A percentile compares a stretch with the other conserved stretches of the same genome.
Evolutionary conservation across 2,329 filamentous ascomycete genomes (phyloP).

Genomic region (Pestalotiopsis sp.): DNA sequence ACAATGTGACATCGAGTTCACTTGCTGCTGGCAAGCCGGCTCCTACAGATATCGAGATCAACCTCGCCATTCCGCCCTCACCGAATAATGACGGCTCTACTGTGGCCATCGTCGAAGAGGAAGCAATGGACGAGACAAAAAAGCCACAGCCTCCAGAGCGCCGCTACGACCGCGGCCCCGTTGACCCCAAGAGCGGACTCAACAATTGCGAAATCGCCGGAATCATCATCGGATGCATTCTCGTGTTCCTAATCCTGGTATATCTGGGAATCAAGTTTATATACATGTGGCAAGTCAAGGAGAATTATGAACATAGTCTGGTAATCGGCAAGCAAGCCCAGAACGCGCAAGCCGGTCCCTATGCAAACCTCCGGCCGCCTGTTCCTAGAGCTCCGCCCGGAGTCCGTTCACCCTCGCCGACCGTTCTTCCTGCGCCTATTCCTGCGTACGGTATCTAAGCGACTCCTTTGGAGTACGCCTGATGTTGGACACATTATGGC

Average conservation of each 20-base stretch:
- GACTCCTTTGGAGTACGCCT: no score
- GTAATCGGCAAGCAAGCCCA: no score
- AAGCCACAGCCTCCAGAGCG: neutral
- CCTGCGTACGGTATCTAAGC: no score
- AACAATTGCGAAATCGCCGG: conserved; percentile 2
- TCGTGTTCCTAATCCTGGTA: neutral
- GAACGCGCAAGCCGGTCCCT: no score
- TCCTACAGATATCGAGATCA: neutral
- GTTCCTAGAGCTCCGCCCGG: no score
- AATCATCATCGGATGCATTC: neutral
- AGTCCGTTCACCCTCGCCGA: no score
- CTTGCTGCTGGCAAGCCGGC: neutral
- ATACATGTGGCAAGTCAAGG: neutral
- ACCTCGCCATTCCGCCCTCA: neutral
- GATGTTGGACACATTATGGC: no score
- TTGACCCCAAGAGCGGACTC: neutral
- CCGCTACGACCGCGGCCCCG: neutral
- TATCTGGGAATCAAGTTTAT: neutral
- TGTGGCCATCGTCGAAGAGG: neutral
- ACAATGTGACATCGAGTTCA: neutral
- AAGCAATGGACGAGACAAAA: neutral
- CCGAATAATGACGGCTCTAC: neutral
- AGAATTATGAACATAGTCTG: neutral
- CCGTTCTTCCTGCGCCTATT: no score
- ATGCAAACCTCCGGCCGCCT: no score